Evolutionary conservation across 2,329 filamentous ascomycete species (phyloP).

Genomic region (Xylaria sp.): DNA sequence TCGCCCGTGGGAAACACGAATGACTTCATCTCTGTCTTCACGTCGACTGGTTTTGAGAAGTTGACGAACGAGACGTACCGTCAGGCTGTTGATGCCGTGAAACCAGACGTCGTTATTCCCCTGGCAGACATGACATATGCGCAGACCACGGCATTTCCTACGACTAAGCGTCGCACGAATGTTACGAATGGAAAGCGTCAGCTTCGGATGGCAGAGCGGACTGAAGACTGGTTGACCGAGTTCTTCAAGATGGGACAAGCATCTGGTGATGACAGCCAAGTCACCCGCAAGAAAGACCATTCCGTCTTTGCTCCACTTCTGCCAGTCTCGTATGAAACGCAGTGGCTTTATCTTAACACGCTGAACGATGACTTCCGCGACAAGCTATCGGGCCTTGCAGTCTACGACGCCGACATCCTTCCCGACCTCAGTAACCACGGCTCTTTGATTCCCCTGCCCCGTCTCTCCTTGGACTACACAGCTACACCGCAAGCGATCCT

Average conservation of each 20-base stretch:
- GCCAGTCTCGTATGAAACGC: constrained; percentile 67
- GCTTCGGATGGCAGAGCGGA: constrained; percentile 79
- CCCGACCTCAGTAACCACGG: constrained; percentile 56
- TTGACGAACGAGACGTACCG: constrained; percentile 66
- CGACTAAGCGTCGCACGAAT: constrained; percentile 48
- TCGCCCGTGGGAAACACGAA: constrained; percentile 67
- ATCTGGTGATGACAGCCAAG: constrained; percentile 31
- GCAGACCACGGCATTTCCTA: constrained; percentile 39
- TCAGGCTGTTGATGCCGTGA: constrained; percentile 56
- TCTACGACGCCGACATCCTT: constrained; percentile 70
- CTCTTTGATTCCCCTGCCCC: constrained; percentile 57
- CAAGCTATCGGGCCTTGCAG: constrained; percentile 61
- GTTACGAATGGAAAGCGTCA: constrained; percentile 64
- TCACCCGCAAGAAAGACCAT: constrained; percentile 23
- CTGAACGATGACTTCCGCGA: constrained; percentile 59
- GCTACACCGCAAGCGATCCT: constrained; percentile 71
- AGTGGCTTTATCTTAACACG: constrained; percentile 73
- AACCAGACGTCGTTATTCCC: constrained; percentile 74
- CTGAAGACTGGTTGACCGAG: constrained; percentile 72
- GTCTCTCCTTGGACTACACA: constrained; percentile 60
- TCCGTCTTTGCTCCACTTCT: constrained; percentile 63
- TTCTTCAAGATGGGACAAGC: constrained; percentile 44
- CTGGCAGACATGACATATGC: constrained; percentile 66
- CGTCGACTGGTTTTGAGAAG: constrained; percentile 76
- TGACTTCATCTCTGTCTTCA: constrained; percentile 69